Conservation (phyloP, 2,329 filamentous ascomycete genomes). For the Epichloe festucae region DNA sequence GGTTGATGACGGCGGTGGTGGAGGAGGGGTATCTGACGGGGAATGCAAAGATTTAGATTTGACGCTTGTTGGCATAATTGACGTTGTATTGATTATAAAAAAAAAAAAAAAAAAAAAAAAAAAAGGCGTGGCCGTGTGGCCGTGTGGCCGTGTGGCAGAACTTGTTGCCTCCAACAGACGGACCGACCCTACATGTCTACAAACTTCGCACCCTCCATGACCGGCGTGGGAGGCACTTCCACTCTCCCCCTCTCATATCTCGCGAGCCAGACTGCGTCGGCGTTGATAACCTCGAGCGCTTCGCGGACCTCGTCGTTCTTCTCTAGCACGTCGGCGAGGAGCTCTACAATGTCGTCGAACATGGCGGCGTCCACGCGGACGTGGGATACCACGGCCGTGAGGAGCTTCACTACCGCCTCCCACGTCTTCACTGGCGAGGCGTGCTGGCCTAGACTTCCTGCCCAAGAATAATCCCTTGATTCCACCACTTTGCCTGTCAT, state of each 20-base stretch:
- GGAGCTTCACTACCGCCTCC: slow-evolving; percentile 45
- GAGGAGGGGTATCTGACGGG: slow-evolving; percentile 56
- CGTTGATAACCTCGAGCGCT: slow-evolving; percentile 51
- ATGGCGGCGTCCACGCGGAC: slow-evolving; percentile 54
- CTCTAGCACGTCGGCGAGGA: slow-evolving; percentile 41
- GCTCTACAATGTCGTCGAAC: slow-evolving; percentile 57
- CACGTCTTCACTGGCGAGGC: slow-evolving; percentile 50
- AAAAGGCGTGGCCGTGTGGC: too few species aligned
- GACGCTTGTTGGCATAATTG: too few species aligned
- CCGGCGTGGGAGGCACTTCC: slow-evolving; percentile 23
- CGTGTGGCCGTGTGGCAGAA: too few species aligned
- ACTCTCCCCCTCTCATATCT: slow-evolving; percentile 34
- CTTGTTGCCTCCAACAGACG: too few species aligned
- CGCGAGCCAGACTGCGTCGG: slow-evolving; percentile 65
- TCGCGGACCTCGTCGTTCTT: slow-evolving; percentile 34
- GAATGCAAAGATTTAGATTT: slow-evolving; percentile 35
- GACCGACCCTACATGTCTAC: slow-evolving; percentile 11
- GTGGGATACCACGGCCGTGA: slow-evolving; percentile 47
- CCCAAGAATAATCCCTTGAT: slow-evolving; percentile 5
- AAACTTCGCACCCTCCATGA: slow-evolving; percentile 31
- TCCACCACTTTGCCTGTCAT: slow-evolving; percentile 7
- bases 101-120: too few species aligned
- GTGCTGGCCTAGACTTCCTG: slow-evolving; percentile 40
- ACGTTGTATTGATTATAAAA: too few species aligned
- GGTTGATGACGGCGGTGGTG: slow-evolving; percentile 67